Conservation (phyloP, 768 basidiomycete species). For the Rhizopogon salebrosus region DNA sequence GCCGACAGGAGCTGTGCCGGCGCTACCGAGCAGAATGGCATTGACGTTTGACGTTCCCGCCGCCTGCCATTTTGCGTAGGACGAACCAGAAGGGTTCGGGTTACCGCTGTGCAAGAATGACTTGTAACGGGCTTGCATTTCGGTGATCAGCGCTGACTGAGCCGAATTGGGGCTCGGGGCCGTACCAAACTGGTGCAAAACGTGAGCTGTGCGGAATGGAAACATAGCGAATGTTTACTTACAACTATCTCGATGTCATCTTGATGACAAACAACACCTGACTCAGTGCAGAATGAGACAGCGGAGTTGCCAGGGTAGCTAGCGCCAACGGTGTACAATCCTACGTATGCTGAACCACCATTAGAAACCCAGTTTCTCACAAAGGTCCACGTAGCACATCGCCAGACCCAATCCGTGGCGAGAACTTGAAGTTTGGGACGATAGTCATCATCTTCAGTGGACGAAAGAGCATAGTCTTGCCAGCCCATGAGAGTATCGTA, state of each 20-base stretch:
- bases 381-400: conserved; percentile 68
- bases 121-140: conserved; percentile 67
- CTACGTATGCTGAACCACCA: conserved; percentile 66
- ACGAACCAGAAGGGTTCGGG: conserved; percentile 50
- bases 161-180: conserved; percentile 46
- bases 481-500: conserved; percentile 39
- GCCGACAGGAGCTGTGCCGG: conserved; percentile 44
- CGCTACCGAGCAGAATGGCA: conserved; percentile 57
- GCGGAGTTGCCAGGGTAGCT: conserved; percentile 65
- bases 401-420: conserved; percentile 68
- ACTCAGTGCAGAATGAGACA: conserved; percentile 49
- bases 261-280: conserved; percentile 67
- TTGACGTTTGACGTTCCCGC: conserved; percentile 49
- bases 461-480: conserved; percentile 39
- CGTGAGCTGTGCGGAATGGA: conserved; percentile 2
- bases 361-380: conserved; percentile 59
- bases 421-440: conserved; percentile 51
- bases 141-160: conserved; percentile 53
- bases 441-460: conserved; percentile 20
- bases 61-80: conserved; percentile 44
- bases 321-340: conserved; percentile 58
- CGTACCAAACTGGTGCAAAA: conserved; percentile 41
- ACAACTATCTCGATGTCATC: conserved; percentile 81
- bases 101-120: conserved; percentile 58
- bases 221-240: conserved; percentile 22